Base-by-base conservation (phyloP, 495 filamentous ascomycete genomes). In the Cairneyella variabilis region DNA sequence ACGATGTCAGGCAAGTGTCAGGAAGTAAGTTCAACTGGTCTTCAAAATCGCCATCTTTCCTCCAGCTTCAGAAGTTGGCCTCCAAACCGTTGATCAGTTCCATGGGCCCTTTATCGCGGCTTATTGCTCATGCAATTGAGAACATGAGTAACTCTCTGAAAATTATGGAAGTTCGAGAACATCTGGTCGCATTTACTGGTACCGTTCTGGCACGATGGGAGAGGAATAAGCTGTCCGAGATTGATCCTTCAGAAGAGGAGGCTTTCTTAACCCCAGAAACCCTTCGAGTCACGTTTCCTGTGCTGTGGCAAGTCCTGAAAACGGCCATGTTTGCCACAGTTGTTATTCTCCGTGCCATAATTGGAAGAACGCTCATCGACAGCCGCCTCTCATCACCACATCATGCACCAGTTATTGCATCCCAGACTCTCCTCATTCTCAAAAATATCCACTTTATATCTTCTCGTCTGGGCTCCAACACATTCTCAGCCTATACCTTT, bases 381-480 rank as follows among this genome's bases (percentile, higher is more conserved):
- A 64, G 64, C 10, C 56, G 53, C 45, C 66, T 83, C 34, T 64
- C 68, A 30, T 69, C 69, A 38, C 66, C 69, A 54, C 43, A 39
- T 57, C 76, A 79, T 43, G 89, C 86, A 0, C 88, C 91, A 0
- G 73, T 77, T 20, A 70, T 95, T 23, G 89, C 88, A 32, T 77
- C 83, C 28, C 88, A 91, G 70, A 74, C 85, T 6, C 82, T 98
- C 23, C 81, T 87, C 43, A 83, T 80, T 14, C 83, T 98, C 30
- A 83, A 89, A 37, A 87, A 90, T 61, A 69, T 97, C 18, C 90
- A 90, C 63, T 98, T 97, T 62, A 81, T 97, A 50, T 89, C 91
- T 1, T 87, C 86, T 14, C 83, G 89, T 17, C 74, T 88, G 18
- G 88, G 89, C 10, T 77, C 83, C 23, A 80, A 82, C 57, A 75